Percentiles rank a stretch among this genome's conserved stretches.
Evolutionary conservation across 2,329 filamentous ascomycete species (phyloP).

Genomic region (Fragosphaeria purpurea): DNA sequence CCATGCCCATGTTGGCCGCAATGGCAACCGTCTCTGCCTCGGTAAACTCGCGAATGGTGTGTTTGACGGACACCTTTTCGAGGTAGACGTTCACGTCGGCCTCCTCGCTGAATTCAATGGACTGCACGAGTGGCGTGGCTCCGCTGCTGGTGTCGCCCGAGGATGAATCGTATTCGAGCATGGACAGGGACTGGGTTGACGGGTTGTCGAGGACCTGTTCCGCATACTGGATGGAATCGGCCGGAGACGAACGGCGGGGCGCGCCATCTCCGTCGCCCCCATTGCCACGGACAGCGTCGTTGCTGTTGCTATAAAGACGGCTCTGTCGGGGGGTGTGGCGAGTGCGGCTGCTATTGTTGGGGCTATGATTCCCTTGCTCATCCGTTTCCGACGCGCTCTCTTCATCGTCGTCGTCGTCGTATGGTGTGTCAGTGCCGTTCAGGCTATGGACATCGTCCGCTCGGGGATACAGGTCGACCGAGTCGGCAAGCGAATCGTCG

Average conservation of each 20-base stretch:
- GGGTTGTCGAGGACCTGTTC: conserved; percentile 37
- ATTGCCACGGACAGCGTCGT: conserved; percentile 21
- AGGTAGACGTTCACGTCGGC: conserved; percentile 21
- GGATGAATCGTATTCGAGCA: conserved; percentile 15
- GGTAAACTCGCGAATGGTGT: conserved; percentile 33
- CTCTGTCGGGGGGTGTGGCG: conserved; percentile 8
- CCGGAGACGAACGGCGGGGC: conserved; percentile 17
- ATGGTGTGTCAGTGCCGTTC: conserved; percentile 27
- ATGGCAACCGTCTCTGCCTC: conserved; percentile 29
- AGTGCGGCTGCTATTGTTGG: neutral
- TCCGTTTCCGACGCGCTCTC: conserved; percentile 25
- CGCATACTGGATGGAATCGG: conserved; percentile 37
- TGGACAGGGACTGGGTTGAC: conserved; percentile 19
- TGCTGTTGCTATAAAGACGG: conserved; percentile 9
- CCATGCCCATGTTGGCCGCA: conserved; percentile 21
- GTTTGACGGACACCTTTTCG: conserved; percentile 34
- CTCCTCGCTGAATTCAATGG: conserved; percentile 39
- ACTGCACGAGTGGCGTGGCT: conserved; percentile 17
- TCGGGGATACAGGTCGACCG: conserved; percentile 14
- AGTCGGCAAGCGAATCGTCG: conserved; percentile 26
- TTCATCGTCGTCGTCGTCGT: conserved; percentile 35
- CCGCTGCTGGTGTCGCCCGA: conserved; percentile 12
- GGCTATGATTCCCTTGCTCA: conserved; percentile 23
- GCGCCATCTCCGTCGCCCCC: conserved; percentile 30
- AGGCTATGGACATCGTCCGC: conserved; percentile 22